phyloP scores from a whole-genome alignment of 805 yeast species.

The Ogataea philodendri region DNA sequence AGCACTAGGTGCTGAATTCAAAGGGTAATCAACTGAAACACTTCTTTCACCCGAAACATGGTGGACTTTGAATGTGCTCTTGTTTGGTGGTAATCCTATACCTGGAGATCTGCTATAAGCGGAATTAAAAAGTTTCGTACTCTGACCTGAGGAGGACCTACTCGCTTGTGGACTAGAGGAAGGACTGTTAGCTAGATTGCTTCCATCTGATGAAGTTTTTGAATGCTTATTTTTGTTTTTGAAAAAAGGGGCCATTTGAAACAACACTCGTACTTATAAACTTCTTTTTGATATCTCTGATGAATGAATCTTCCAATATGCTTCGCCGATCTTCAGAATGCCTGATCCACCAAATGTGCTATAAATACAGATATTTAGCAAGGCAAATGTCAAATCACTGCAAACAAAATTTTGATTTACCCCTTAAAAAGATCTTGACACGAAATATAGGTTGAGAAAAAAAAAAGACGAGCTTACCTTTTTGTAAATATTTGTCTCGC shows the following conservation, averaged over 20 bases:
- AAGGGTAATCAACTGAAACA: too few species aligned
- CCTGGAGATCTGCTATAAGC: neutral
- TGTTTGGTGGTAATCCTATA: too few species aligned
- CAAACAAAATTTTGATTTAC: constrained; percentile 1
- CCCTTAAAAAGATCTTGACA: neutral
- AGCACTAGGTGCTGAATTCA: too few species aligned
- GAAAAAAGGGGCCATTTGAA: constrained; percentile 24
- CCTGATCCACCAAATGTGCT: neutral
- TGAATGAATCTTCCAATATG: too few species aligned
- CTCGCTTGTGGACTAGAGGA: constrained; percentile 7
- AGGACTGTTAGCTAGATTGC: constrained; percentile 15
- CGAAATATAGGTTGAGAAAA: constrained; percentile 1
- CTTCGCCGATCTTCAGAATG: too few species aligned
- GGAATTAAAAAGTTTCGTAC: constrained; percentile 8
- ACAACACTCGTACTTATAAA: too few species aligned
- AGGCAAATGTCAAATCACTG: too few species aligned
- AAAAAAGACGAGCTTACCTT: neutral
- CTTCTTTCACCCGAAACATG: too few species aligned
- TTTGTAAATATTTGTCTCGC: neutral
- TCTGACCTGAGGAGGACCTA: constrained; percentile 14
- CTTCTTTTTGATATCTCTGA: too few species aligned
- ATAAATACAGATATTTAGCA: too few species aligned
- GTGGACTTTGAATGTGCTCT: too few species aligned
- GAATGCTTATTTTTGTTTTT: constrained; percentile 24
- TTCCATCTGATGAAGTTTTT: constrained; percentile 5